Evolutionary conservation across 2,329 filamentous ascomycete genomes (phyloP).

Genomic region (Arthroderma sp.): DNA sequence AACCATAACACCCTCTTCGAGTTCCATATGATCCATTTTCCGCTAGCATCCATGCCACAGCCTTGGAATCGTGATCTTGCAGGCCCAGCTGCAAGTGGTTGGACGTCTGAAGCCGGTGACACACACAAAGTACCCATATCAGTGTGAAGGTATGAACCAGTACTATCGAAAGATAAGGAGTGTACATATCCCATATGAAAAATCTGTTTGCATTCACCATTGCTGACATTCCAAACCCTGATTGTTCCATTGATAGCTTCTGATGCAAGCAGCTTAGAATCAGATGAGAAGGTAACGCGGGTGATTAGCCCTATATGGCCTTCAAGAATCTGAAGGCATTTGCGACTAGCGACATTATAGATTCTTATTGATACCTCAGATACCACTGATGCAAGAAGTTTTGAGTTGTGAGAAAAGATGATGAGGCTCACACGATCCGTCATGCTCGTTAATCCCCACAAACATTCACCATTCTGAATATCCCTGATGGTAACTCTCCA

Average conservation of each 20-base stretch:
- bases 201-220: neutral
- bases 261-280: neutral
- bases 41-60: neutral
- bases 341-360: neutral
- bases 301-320: constrained; percentile 10
- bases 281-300: neutral
- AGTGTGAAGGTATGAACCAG: neutral
- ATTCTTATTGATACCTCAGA: neutral
- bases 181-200: too few relatives aligned
- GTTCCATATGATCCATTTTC: constrained; percentile 1
- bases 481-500: too few relatives aligned
- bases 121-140: neutral
- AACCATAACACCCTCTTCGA: neutral
- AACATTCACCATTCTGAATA: too few relatives aligned
- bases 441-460: too few relatives aligned
- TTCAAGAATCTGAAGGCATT: constrained; percentile 6
- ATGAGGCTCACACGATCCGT: neutral
- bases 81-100: neutral
- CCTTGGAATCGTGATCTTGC: neutral
- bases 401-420: neutral
- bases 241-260: constrained; percentile 9
- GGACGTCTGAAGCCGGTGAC: neutral
- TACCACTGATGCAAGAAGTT: neutral
- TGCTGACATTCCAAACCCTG: constrained; percentile 13
- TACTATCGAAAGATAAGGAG: neutral